Conservation (phyloP, 257 asterid genomes). For the Galeopsis tetrahit region DNA sequence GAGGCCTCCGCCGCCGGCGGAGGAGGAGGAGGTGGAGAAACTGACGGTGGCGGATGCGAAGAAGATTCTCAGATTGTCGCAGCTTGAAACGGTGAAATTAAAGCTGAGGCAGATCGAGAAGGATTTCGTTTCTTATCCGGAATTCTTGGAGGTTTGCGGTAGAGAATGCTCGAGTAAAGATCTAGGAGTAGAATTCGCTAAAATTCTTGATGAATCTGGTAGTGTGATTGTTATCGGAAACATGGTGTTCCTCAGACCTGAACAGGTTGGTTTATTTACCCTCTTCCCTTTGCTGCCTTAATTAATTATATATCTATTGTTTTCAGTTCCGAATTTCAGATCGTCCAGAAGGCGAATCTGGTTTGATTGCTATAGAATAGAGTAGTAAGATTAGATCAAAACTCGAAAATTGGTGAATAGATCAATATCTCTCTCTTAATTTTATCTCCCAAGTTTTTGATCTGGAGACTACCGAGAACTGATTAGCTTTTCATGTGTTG, state of each 20-base stretch:
- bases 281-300: not conserved
- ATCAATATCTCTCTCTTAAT: constrained; percentile 9
- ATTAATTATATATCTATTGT: not conserved
- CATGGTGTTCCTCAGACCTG: constrained; percentile 70
- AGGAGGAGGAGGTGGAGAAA: constrained; percentile 31
- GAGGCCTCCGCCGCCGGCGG: constrained; percentile 41
- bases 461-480: constrained; percentile 63
- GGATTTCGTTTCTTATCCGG: constrained; percentile 48
- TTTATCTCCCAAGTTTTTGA: constrained; percentile 20
- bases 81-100: constrained; percentile 70
- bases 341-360: not conserved
- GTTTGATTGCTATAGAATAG: not conserved
- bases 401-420: constrained; percentile 17
- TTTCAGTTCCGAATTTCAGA: constrained; percentile 1
- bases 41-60: constrained; percentile 66
- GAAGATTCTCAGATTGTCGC: constrained; percentile 69
- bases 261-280: constrained; percentile 63
- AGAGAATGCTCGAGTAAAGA: constrained; percentile 52
- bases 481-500: constrained; percentile 54
- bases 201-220: constrained; percentile 79
- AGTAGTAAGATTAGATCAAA: constrained; percentile 26
- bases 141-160: constrained; percentile 64
- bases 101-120: constrained; percentile 58
- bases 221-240: constrained; percentile 74
- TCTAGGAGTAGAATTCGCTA: constrained; percentile 59